Evolutionary conservation across 371 early-diverging fungal species (phyloP), one percentile per base, ranked within the genome.

Genomic region (Rhizopus sp.): DNA sequence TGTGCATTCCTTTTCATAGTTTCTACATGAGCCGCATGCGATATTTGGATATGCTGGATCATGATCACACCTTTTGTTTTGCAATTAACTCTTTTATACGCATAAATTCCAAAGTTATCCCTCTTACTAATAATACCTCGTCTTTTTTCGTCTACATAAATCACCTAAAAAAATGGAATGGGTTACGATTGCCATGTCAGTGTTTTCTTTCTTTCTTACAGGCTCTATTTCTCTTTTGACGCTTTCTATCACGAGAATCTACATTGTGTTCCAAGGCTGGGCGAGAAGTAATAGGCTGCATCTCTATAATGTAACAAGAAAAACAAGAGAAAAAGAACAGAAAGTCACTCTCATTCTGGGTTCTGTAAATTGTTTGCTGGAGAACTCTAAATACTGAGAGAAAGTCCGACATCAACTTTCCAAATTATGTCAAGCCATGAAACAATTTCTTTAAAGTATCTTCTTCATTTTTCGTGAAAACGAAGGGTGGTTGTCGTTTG

Each of bases 91-190:
- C 4, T 38, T 33, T 37, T 17, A 44, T 9, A 30, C 9, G 5
- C 9, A 6, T 58, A 5, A 23, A 23, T 23, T 23, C 23, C 23
- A 2, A 23, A 23, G 23, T 39, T 1, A 3, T 34, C 41, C 8
- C 7, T 45, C 39, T 15, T 4, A 16, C 8, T 35, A 31, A 10
- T 33, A n/a, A 40, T 57, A 63, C 68, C 68, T 59, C 34, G 59
- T 67, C 48, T 67, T 67, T n/a, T 67, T 66, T 8, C 62, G 55
- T 57, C 68, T 51, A 56, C 68, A 67, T 12, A 63, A 45, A 35
- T 67, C 68, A 29, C 68, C 68, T 67, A 45, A 31, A 5, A n/a
- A 17, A 50, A 38, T 31, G 53, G 4, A 37, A 23, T 30, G 29
- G 7, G 9, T 37, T 5, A 3, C 23, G 16, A 23, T 30, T 54